Conservation (phyloP, 2,329 filamentous ascomycete genomes). For the Thermothelomyces thermophilus region DNA sequence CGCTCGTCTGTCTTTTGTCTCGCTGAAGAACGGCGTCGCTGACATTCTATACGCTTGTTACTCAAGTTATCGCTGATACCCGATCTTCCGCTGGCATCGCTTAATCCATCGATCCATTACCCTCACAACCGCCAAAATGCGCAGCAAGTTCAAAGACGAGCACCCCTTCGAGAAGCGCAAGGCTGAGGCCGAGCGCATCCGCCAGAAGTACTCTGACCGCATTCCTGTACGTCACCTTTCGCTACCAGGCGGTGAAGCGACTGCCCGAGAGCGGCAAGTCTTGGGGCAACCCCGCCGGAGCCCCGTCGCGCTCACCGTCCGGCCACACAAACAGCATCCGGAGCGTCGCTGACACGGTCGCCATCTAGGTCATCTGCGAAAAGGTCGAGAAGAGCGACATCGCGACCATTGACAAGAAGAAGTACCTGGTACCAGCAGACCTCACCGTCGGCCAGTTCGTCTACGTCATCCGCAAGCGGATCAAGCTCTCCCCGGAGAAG, state of each 20-base stretch:
- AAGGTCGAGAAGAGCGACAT: conserved; percentile 99
- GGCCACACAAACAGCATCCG: background rate
- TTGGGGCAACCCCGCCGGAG: background rate
- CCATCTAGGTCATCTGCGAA: conserved; percentile 86
- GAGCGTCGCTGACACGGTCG: conserved; percentile 14
- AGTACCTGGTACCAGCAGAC: conserved; percentile 95
- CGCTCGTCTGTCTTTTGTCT: background rate
- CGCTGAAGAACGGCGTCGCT: background rate
- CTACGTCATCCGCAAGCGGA: conserved; percentile 99
- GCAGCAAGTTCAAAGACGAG: conserved; percentile 99
- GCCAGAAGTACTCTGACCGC: conserved; percentile 96
- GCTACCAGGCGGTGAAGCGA: conserved; percentile 11
- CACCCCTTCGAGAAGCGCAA: conserved; percentile 99
- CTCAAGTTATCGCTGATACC: conserved; percentile 1
- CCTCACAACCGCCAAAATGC: conserved; percentile 59
- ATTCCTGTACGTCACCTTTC: conserved; percentile 68
- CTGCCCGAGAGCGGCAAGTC: background rate
- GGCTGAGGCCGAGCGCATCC: conserved; percentile 98
- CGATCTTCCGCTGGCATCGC: background rate
- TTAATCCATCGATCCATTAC: conserved; percentile 3
- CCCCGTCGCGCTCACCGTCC: background rate
- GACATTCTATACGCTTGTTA: background rate
- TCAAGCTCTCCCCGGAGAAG: conserved; percentile 99
- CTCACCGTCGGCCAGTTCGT: conserved; percentile 97
- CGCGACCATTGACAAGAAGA: conserved; percentile 99